Base-by-base conservation (phyloP, 164 flowering plant genomes). In the Aristolochia contorta region DNA sequence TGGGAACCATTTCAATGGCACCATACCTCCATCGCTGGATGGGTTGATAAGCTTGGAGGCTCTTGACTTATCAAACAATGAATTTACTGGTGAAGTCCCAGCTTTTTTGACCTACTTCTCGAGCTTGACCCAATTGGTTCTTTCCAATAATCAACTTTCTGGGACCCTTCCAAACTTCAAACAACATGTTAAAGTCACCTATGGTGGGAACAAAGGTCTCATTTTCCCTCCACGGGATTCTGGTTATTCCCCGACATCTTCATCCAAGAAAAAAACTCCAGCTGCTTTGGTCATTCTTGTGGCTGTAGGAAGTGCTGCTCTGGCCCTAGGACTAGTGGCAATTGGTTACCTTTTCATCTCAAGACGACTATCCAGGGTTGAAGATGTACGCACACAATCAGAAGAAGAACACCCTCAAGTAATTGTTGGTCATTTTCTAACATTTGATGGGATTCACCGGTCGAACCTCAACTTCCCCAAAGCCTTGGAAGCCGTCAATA, bases 31-130 rank as follows among this genome's bases (percentile, higher is more conserved):
- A 0, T 65, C 65, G 24, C 73, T 88, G 15, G 24, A 67, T 23
- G 12, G 14, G 22, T 59, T 88, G 55, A 13, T 6, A 2, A 23
- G 9, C 3, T 61, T 88, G 51, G 88, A 82, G 64, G 76, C 84
- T 60, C 64, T 88, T 71, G 90, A 85, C 73, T 85, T 85, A 58
- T 85, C 96, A 1, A 65, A 78, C 71, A 85, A 88, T 70, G 60
- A 47, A 8, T 81, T 85, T 54, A 70, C 79, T 0, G 96, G 96
- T 37, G 33, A 65, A 19, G 71, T 88, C 33, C 96, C 96, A 0
- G 1, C 0, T 0, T 78, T 57, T 63, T 71, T 88, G 25, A 50
- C 68, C 20, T 0, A 10, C 7, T 54, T 84, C 69, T 2, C 0
- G 8, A 59, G 77, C 69, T 66, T 88, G 56, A 82, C 75, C 12